phyloP scores from a whole-genome alignment of 176 grass and related monocot genomes.

The Miscanthus lutarioriparius region DNA sequence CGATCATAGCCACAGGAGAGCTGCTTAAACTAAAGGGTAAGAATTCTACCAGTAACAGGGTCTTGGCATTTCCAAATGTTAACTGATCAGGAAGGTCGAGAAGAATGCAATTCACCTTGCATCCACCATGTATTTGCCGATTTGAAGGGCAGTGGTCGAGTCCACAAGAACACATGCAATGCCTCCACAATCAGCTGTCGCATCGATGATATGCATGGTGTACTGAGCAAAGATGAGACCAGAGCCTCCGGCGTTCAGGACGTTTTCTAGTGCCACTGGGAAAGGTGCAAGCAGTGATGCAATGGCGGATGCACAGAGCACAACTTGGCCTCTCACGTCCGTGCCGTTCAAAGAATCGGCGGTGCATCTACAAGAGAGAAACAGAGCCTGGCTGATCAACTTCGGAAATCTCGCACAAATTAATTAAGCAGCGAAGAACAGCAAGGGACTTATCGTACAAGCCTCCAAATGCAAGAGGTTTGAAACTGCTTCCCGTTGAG shows the following conservation, averaged over 20 bases:
- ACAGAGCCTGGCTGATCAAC: neutral
- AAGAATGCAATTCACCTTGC: neutral
- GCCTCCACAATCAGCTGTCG: neutral
- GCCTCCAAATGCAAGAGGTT: neutral
- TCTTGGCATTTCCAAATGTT: neutral
- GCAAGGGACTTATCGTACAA: neutral
- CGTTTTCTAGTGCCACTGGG: neutral
- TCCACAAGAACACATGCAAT: slow-evolving; percentile 40
- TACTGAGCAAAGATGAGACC: slow-evolving; percentile 29
- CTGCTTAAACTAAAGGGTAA: neutral
- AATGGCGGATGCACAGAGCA: neutral
- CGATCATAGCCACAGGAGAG: slow-evolving; percentile 9
- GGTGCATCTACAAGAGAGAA: neutral
- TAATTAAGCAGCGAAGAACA: neutral
- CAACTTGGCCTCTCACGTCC: slow-evolving; percentile 7
- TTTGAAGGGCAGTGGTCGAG: neutral
- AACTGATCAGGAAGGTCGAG: neutral
- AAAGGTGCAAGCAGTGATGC: neutral
- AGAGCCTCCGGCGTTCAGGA: neutral
- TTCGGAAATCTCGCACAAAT: neutral
- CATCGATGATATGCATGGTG: neutral
- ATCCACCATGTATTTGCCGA: accelerated
- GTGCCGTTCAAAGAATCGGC: slow-evolving; percentile 16
- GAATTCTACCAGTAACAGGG: neutral
- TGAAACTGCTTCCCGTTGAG: slow-evolving; percentile 10